Conservation (phyloP, 768 basidiomycete species). For the Lepiota venenata region DNA sequence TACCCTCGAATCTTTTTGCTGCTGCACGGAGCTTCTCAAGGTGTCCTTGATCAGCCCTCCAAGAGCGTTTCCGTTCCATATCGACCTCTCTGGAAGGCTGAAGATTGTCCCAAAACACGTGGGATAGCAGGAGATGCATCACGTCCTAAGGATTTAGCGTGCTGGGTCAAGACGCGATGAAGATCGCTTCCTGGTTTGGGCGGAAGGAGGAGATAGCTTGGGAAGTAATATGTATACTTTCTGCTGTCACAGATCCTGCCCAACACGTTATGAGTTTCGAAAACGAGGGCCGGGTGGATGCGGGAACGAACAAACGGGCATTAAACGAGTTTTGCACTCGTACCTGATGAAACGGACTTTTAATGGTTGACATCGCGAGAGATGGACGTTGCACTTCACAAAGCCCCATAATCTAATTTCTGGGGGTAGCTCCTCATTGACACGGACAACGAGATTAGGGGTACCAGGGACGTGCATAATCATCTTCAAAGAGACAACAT, state of each 20-base stretch:
- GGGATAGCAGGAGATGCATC: conserved; percentile 22
- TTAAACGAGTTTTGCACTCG: conserved; percentile 82
- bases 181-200: conserved; percentile 77
- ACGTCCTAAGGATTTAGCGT: conserved; percentile 20
- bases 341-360: conserved; percentile 32
- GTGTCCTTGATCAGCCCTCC: conserved; percentile 56
- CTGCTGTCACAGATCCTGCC: conserved; percentile 87
- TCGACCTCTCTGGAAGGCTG: conserved; percentile 51
- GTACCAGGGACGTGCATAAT: conserved; percentile 75
- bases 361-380: conserved; percentile 8
- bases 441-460: conserved; percentile 59
- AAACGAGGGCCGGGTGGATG: not conserved
- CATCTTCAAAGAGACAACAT: conserved; percentile 89
- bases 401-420: conserved; percentile 93
- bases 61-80: conserved; percentile 61
- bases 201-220: conserved; percentile 88
- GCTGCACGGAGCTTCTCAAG: conserved; percentile 53
- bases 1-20: conserved; percentile 72
- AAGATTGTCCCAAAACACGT: conserved; percentile 61
- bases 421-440: conserved; percentile 88
- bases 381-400: conserved; percentile 38
- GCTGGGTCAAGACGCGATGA: conserved; percentile 26
- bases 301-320: conserved; percentile 55
- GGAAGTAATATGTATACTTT: conserved; percentile 97
- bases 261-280: conserved; percentile 9